Percentiles rank a stretch among this genome's conserved stretches.
phyloP scores from a whole-genome alignment of 129 eudicot genomes.

The Escallonia herrerae region DNA sequence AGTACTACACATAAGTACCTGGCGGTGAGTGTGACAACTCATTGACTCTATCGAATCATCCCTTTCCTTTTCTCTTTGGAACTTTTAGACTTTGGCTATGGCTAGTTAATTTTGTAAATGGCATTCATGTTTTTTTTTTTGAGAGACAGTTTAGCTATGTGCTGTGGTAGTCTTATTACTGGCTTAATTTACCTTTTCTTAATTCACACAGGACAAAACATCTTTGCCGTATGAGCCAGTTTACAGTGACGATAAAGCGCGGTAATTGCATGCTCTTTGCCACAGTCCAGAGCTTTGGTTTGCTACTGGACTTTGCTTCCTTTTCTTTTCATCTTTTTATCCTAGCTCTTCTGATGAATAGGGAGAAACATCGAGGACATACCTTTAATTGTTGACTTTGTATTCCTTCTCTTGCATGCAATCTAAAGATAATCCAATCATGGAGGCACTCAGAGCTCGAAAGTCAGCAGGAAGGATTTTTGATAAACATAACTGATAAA shows the following conservation, averaged over 20 bases:
- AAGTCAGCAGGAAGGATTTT: too few relatives aligned
- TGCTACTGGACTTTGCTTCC: not conserved
- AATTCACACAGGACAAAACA: conserved; percentile 41
- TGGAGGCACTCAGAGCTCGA: too few relatives aligned
- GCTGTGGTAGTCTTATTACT: too few relatives aligned
- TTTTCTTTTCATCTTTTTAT: not conserved
- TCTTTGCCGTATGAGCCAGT: conserved; percentile 54
- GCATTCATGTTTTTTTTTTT: not conserved
- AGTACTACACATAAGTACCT: conserved; percentile 54
- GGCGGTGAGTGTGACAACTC: conserved; percentile 27
- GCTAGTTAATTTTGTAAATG: not conserved
- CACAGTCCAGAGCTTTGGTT: not conserved
- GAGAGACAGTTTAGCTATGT: not conserved
- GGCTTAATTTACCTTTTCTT: not conserved
- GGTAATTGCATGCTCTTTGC: conserved; percentile 20
- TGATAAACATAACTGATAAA: too few relatives aligned
- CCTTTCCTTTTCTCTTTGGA: not conserved
- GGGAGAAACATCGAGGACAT: too few relatives aligned
- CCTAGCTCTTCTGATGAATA: too few relatives aligned
- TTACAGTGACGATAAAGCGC: conserved; percentile 60
- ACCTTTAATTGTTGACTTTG: too few relatives aligned
- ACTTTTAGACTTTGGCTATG: not conserved
- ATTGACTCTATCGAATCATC: not conserved
- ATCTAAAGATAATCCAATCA: too few relatives aligned
- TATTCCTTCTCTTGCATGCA: too few relatives aligned